Percentiles rank a stretch among this genome's conserved stretches.
Conservation (phyloP, 2,329 filamentous ascomycete species). For the Hypoxylon sp. region DNA sequence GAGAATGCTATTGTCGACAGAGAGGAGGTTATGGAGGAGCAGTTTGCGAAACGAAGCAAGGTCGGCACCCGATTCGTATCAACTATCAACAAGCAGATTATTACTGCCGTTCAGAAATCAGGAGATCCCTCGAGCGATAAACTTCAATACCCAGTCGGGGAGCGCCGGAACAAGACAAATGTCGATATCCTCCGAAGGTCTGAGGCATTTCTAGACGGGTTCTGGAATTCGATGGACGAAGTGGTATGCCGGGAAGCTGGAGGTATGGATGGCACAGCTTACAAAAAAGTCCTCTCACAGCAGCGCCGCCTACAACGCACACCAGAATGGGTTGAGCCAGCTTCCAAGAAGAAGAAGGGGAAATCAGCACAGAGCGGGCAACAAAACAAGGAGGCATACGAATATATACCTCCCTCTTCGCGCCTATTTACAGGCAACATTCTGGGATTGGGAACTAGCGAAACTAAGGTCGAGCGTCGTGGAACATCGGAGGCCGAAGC, state of each 20-base stretch:
- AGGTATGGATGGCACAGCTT: constrained; percentile 40
- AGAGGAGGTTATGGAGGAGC: constrained; percentile 39
- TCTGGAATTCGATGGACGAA: constrained; percentile 33
- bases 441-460: constrained; percentile 2
- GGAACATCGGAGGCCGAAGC: not conserved
- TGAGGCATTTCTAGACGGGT: constrained; percentile 36
- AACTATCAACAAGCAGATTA: constrained; percentile 29
- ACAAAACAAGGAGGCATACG: not conserved
- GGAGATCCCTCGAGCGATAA: constrained; percentile 48
- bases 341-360: constrained; percentile 39
- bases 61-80: constrained; percentile 24
- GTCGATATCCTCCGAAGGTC: constrained; percentile 33
- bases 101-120: constrained; percentile 30
- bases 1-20: constrained; percentile 41
- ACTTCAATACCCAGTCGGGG: constrained; percentile 52
- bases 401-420: not conserved
- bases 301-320: constrained; percentile 55
- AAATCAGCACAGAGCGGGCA: constrained; percentile 10
- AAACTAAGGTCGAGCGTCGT: constrained; percentile 24
- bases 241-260: constrained; percentile 30
- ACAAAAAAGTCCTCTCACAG: constrained; percentile 44
- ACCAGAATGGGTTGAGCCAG: constrained; percentile 54
- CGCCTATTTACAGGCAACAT: not conserved
- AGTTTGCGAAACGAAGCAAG: constrained; percentile 33
- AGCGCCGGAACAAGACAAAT: constrained; percentile 34